Conservation (phyloP, 495 filamentous ascomycete species). For the Penicillium malachiteum region DNA sequence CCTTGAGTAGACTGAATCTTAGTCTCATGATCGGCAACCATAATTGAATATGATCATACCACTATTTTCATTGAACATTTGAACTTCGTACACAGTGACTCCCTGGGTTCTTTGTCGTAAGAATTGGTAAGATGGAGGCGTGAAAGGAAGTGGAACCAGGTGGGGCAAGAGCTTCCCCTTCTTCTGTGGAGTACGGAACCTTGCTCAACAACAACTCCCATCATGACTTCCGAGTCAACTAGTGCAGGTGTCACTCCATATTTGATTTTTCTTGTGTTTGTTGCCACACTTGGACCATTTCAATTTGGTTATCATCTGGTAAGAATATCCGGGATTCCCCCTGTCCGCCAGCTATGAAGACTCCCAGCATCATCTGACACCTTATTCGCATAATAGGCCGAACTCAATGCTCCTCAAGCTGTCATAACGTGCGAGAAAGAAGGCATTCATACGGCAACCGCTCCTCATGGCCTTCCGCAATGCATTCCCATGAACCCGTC, state of each 20-base stretch:
- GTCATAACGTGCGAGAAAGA: constrained; percentile 79
- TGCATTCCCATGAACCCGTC: constrained; percentile 80
- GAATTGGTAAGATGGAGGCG: too few species aligned
- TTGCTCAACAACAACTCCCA: not conserved
- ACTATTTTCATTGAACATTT: too few species aligned
- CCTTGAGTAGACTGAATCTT: too few species aligned
- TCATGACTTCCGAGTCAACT: constrained; percentile 10
- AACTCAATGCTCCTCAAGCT: constrained; percentile 90
- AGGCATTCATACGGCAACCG: constrained; percentile 39
- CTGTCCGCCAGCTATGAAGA: not conserved
- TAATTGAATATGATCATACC: too few species aligned
- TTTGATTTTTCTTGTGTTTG: constrained; percentile 60
- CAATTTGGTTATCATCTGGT: constrained; percentile 96
- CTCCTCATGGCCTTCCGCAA: constrained; percentile 53
- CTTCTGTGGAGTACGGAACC: too few species aligned
- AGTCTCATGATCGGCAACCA: too few species aligned
- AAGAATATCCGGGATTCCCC: not conserved
- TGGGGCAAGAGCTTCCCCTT: too few species aligned
- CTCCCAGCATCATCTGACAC: not conserved
- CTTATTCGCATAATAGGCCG: constrained; percentile 58
- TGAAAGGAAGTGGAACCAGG: too few species aligned
- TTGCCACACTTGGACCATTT: constrained; percentile 74
- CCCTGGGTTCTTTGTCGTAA: too few species aligned
- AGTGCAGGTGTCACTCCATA: constrained; percentile 54
- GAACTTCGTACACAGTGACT: too few species aligned